phyloP scores from a whole-genome alignment of 2,329 filamentous ascomycete species.

The Alternaria sp. region DNA sequence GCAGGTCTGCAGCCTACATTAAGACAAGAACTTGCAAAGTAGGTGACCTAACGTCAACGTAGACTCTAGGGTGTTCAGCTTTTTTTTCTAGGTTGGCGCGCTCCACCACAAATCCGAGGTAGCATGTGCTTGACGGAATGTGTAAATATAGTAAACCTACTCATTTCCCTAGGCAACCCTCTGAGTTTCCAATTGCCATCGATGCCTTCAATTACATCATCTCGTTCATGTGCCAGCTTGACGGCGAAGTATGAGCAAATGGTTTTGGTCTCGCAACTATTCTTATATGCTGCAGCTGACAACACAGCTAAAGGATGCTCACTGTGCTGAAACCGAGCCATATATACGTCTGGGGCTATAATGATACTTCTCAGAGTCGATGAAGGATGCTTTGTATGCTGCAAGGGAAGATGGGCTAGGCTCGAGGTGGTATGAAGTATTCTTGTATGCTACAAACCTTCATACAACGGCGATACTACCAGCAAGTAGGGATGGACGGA shows the following conservation, averaged over 20 bases:
- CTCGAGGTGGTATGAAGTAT: not conserved
- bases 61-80: too few relatives aligned
- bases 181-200: too few relatives aligned
- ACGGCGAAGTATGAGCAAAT: not conserved
- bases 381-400: not conserved
- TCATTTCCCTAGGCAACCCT: too few relatives aligned
- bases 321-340: not conserved
- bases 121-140: too few relatives aligned
- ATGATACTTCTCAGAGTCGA: not conserved
- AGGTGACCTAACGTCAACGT: too few relatives aligned
- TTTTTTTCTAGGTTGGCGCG: too few relatives aligned
- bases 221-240: not conserved
- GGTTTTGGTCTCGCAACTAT: not conserved
- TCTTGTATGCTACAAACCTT: not conserved
- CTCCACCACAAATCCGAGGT: too few relatives aligned
- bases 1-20: too few relatives aligned
- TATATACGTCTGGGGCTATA: not conserved
- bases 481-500: not conserved
- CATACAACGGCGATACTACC: not conserved
- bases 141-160: too few relatives aligned
- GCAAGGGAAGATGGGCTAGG: not conserved
- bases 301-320: not conserved
- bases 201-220: too few relatives aligned
- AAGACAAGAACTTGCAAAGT: too few relatives aligned
- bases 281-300: not conserved